Evolutionary conservation across 2,329 filamentous ascomycete species (phyloP).

Genomic region (Orbilia ellipsospora): DNA sequence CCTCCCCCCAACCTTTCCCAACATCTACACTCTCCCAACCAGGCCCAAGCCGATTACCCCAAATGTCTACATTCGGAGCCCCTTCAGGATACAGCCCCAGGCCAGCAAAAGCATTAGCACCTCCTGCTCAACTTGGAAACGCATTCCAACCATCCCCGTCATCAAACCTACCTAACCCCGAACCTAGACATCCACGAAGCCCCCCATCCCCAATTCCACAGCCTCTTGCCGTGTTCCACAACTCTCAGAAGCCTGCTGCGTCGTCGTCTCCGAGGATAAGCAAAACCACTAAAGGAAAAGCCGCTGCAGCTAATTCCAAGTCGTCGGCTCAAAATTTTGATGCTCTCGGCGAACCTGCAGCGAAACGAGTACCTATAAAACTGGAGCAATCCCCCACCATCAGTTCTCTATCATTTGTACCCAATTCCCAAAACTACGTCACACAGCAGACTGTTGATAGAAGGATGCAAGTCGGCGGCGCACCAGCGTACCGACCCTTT

Average conservation of each 20-base stretch:
- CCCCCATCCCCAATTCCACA: slow-evolving; percentile 41
- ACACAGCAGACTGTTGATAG: slow-evolving; percentile 41
- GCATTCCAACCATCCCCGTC: slow-evolving; percentile 50
- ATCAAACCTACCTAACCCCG: slow-evolving; percentile 39
- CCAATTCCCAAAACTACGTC: slow-evolving; percentile 34
- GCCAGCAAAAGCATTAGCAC: slow-evolving; percentile 28
- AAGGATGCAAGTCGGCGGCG: slow-evolving; percentile 51
- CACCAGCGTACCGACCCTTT: slow-evolving; percentile 37
- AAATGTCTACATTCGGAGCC: slow-evolving; percentile 49
- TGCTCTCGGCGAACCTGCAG: slow-evolving; percentile 22
- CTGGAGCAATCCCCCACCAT: slow-evolving; percentile 52
- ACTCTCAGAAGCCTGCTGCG: slow-evolving; percentile 30
- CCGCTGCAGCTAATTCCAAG: slow-evolving; percentile 25
- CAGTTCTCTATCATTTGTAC: slow-evolving; percentile 43
- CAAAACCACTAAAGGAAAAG: slow-evolving; percentile 36
- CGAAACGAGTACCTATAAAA: slow-evolving; percentile 50
- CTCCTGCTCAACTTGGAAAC: slow-evolving; percentile 51
- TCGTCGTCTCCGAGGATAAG: slow-evolving; percentile 39
- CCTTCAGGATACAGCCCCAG: slow-evolving; percentile 47
- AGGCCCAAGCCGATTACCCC: slow-evolving; percentile 45
- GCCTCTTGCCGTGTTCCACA: slow-evolving; percentile 31
- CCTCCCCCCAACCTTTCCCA: slow-evolving; percentile 46
- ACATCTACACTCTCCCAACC: slow-evolving; percentile 37
- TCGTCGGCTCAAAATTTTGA: slow-evolving; percentile 28
- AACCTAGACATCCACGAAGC: slow-evolving; percentile 42